Base-by-base conservation (phyloP, 2,329 filamentous ascomycete species). In the Neofusicoccum parvum region DNA sequence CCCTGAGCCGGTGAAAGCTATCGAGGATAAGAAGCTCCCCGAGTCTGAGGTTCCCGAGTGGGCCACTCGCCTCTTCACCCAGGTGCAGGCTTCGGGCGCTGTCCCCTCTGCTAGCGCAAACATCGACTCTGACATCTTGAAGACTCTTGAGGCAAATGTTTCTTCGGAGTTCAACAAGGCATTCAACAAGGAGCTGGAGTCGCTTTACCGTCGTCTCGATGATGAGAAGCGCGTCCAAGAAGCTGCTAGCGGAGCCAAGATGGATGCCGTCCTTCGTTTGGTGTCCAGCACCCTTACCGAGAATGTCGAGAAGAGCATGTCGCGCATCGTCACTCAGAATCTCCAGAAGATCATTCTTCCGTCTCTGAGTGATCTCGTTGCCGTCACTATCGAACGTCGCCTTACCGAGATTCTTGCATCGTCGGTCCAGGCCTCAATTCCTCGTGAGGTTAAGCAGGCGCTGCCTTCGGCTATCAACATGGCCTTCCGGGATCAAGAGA, bases 331-430 rank as follows among this genome's bases (percentile, higher is more conserved):
- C 59, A 86, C 87, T 53, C 85, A 88, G 54, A 90, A 91, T 75
- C 92, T 97, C 69, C 86, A 92, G 67, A 85, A 88, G 64, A 85
- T 88, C 14, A 87, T 97, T 50, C 82, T 97, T 62, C 94, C 95
- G 11, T 83, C 88, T 37, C 81, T 98, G 65, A 86, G 88, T 46
- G 85, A 88, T 60, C 83, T 89, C 48, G 88, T 91, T 14, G 84
- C 87, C 50, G 86, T 87, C 67, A 85, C 89, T 4, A 83, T 97
- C 34, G 86, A 90, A 64, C 89, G 90, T 68, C 88, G 92, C 74
- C 82, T 98, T 27, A 85, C 87, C 65, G 84, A 86, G 68, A 87
- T 88, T 67, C 80, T 97, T 64, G 86, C 87, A 69, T 84, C 87
- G 56, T 85, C 90, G 62, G 78, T 96, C 45, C 83, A 87, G n/a